phyloP scores from a whole-genome alignment of 129 eudicot genomes.

The Solidago caesia region DNA sequence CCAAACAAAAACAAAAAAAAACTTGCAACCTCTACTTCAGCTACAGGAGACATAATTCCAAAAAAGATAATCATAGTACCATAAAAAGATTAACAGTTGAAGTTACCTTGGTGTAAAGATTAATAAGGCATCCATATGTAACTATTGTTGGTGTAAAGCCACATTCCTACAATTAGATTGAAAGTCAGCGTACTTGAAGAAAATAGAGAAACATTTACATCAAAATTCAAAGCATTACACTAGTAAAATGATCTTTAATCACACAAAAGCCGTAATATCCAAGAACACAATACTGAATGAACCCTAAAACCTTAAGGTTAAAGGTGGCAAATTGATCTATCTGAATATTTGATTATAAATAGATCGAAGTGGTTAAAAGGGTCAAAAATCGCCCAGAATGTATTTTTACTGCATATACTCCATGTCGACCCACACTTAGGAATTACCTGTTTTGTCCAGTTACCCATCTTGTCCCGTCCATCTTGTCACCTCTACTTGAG shows the following conservation, averaged over 20 bases:
- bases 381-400: neutral
- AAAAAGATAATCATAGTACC: constrained; percentile 8
- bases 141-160: constrained; percentile 71
- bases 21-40: neutral
- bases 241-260: neutral
- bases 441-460: neutral
- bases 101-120: constrained; percentile 82
- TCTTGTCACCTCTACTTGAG: neutral
- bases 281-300: neutral
- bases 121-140: constrained; percentile 89
- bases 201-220: neutral
- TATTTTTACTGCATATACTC: neutral
- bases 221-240: neutral
- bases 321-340: neutral
- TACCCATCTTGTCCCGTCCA: neutral
- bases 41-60: neutral
- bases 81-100: constrained; percentile 9
- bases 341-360: neutral
- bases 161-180: constrained; percentile 57
- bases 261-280: neutral
- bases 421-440: neutral
- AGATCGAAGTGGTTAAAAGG: neutral
- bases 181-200: constrained; percentile 17
- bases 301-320: neutral
- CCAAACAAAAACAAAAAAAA: neutral